Conservation (phyloP, 495 filamentous ascomycete species). For the Haplographium delicatum region DNA sequence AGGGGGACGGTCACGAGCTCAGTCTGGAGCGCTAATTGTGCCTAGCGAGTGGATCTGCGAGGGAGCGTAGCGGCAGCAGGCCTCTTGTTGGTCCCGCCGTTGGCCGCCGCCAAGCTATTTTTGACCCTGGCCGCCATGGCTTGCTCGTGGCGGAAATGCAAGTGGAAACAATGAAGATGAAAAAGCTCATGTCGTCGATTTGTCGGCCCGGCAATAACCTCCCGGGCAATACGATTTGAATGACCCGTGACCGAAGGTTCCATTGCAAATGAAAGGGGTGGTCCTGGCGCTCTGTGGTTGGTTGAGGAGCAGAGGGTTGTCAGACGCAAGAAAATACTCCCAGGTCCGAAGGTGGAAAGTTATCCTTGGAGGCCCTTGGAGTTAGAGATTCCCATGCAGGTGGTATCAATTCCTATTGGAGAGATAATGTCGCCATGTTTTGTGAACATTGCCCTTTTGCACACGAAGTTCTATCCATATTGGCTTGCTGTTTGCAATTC, state of each 20-base stretch:
- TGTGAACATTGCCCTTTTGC: not conserved
- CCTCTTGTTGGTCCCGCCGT: not conserved
- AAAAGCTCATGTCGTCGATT: not conserved
- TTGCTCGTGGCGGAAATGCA: conserved; percentile 10
- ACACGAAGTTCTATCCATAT: not conserved
- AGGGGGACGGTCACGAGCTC: conserved; percentile 18
- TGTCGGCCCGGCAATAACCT: not conserved
- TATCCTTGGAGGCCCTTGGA: conserved; percentile 1
- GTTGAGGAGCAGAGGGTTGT: not conserved
- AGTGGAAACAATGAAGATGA: not conserved
- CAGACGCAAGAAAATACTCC: conserved; percentile 9
- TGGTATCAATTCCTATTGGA: conserved; percentile 8
- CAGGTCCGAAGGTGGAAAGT: conserved; percentile 3
- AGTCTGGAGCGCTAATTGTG: conserved; percentile 16
- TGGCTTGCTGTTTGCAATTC: not conserved
- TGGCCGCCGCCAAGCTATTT: not conserved
- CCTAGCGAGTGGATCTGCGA: conserved; percentile 10
- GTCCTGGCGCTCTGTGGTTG: not conserved
- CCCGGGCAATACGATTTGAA: not conserved
- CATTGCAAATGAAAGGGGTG: not conserved
- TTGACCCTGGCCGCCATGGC: conserved; percentile 3
- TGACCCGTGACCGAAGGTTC: conserved; percentile 2
- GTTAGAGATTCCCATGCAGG: conserved; percentile 6
- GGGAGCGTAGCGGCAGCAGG: not conserved
- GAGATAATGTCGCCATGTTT: not conserved